Evolutionary conservation across 805 yeast genomes (phyloP).

Genomic region (Debaryomyces maramus): DNA sequence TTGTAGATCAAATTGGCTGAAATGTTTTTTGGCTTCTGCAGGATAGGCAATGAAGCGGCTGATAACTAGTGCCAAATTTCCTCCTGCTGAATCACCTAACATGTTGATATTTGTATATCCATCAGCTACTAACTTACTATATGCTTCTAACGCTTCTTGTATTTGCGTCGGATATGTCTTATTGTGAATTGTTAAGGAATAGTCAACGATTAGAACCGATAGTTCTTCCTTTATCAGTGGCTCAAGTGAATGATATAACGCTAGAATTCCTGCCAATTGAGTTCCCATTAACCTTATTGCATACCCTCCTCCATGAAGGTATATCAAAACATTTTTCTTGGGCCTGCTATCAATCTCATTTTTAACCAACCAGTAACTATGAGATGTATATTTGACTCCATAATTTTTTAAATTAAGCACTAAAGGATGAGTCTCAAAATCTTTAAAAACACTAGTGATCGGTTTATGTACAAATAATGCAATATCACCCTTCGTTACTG

Average conservation of each 20-base stretch:
- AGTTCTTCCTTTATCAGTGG: slow-evolving; percentile 12
- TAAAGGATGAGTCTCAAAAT: slow-evolving; percentile 11
- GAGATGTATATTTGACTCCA: slow-evolving; percentile 5
- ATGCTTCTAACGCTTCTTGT: slow-evolving; percentile 17
- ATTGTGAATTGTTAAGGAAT: slow-evolving; percentile 22
- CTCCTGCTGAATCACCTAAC: slow-evolving; percentile 24
- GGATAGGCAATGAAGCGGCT: slow-evolving; percentile 30
- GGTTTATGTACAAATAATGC: slow-evolving; percentile 22
- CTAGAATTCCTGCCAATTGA: slow-evolving; percentile 24
- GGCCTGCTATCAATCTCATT: background rate
- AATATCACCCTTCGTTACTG: slow-evolving; percentile 22
- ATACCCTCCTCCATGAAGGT: slow-evolving; percentile 29
- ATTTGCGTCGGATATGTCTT: slow-evolving; percentile 27
- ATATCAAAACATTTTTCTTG: slow-evolving; percentile 19
- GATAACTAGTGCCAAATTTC: slow-evolving; percentile 13
- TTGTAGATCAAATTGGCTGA: slow-evolving; percentile 19
- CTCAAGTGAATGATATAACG: slow-evolving; percentile 21
- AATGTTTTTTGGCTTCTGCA: slow-evolving; percentile 26
- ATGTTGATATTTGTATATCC: slow-evolving; percentile 18
- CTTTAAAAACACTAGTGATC: slow-evolving; percentile 15
- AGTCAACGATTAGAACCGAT: slow-evolving; percentile 23
- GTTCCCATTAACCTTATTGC: slow-evolving; percentile 21
- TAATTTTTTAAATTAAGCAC: background rate
- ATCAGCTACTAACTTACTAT: slow-evolving; percentile 11
- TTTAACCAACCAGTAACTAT: slow-evolving; percentile 11